Base-by-base conservation (phyloP, 345 rosid genomes). In the Eucalyptus sideroxylon region DNA sequence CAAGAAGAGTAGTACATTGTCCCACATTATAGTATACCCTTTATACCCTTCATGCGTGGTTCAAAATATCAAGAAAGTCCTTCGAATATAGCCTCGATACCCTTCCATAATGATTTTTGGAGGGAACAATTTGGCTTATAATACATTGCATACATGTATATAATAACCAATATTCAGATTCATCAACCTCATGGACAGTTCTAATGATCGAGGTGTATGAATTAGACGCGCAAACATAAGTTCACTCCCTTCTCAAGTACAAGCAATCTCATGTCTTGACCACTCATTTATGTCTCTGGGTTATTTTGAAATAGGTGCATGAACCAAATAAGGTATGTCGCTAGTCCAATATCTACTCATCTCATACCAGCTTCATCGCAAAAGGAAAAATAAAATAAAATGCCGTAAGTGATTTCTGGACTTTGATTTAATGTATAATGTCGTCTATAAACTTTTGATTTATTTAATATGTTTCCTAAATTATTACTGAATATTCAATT, bases 341-440 rank as follows among this genome's bases (percentile, higher is more conserved):
- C 42, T 19, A 34, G 24, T 69, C 44, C 24, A 31, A 69, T 69
- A 34, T 34, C 7, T 19, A 34, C 40, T 34, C 24, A 69, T 69
- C 81, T 34, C 42, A 9, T 17, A 34, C 13, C 6, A 67, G 2
- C 11, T 67, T 67, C 42, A 67, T 67, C 12, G 5, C 11, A 17
- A 31, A 69, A 34, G 11, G 24, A 34, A 31, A 16, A 31, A 50
- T 5, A 50, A 50, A 50, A 50, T 5, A 69, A 69, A 69, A 69
- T 31, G 42, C 3, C 2, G 2, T 34, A 16, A 16, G 37, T 9
- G 42, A 4, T 69, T 17, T 5, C 3, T 31, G 0, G 34, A 69
- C 6, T 69, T 69, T 69, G 12, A 5, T 34, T 12, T 16, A 69
- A 69, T 69, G 2, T 19, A 10, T 17, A 69, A 34, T 69, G 2